These are phyloP conservation scores for Coemansia biformis DNA, from an alignment of 192 early-diverging fungal species.

Conservation along the genomic window DNA sequence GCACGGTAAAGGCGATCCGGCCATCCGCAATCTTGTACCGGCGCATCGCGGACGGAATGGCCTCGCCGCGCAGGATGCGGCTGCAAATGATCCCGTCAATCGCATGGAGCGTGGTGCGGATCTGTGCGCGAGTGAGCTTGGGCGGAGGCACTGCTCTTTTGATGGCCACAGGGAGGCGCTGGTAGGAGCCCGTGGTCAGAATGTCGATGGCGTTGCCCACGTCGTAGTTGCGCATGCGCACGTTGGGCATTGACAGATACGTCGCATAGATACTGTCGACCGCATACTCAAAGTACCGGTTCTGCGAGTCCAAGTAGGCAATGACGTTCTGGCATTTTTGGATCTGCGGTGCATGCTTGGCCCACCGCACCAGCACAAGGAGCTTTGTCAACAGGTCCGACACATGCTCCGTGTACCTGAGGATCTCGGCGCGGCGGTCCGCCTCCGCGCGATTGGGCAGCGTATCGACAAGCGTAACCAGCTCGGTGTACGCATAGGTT, in stretches of 20 bases:
- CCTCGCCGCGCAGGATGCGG: constrained; percentile 67
- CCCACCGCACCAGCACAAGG: constrained; percentile 72
- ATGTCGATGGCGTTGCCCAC: constrained; percentile 79
- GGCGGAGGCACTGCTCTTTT: constrained; percentile 62
- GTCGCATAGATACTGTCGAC: constrained; percentile 59
- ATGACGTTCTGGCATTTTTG: constrained; percentile 66
- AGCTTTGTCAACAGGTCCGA: constrained; percentile 66
- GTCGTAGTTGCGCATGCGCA: constrained; percentile 74
- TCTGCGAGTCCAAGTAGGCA: constrained; percentile 59
- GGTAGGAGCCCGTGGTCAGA: constrained; percentile 77
- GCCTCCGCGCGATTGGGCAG: constrained; percentile 55
- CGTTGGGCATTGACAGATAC: constrained; percentile 50
- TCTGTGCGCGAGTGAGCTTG: constrained; percentile 55
- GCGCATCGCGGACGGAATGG: constrained; percentile 63
- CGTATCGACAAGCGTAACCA: constrained; percentile 61
- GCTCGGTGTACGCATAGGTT: constrained; percentile 61
- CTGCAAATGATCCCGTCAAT: constrained; percentile 68
- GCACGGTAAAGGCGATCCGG: constrained; percentile 65
- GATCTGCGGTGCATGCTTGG: constrained; percentile 59
- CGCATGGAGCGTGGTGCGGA: constrained; percentile 55
- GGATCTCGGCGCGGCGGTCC: constrained; percentile 56
- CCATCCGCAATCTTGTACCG: constrained; percentile 61
- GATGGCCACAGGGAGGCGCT: constrained; percentile 69
- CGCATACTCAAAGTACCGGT: constrained; percentile 54
- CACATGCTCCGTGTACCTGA: constrained; percentile 60